These are phyloP conservation scores for Aspergillus steynii DNA, from an alignment of 495 filamentous ascomycete species.

Conservation along the genomic window DNA sequence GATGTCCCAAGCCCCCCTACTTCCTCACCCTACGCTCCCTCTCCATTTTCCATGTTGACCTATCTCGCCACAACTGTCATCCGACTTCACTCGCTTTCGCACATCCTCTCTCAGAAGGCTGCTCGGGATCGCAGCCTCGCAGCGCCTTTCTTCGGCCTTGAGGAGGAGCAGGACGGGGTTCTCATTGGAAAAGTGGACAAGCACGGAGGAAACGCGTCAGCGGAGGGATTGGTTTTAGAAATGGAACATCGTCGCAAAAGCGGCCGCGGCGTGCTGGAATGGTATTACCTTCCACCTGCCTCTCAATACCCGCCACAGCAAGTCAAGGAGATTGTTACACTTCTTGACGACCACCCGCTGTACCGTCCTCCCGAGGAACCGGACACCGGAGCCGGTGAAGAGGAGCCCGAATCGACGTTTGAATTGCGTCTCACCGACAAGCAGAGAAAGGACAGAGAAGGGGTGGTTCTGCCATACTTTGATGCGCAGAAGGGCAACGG, in stretches of 20 bases:
- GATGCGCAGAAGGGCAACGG: constrained; percentile 84
- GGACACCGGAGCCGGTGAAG: constrained; percentile 33
- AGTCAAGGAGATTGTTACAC: constrained; percentile 54
- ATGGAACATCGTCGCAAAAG: constrained; percentile 83
- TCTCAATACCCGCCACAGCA: constrained; percentile 35
- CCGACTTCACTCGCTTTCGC: constrained; percentile 62
- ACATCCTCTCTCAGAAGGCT: constrained; percentile 64
- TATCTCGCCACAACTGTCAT: constrained; percentile 71
- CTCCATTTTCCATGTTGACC: constrained; percentile 59
- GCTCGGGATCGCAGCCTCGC: constrained; percentile 68
- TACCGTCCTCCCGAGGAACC: constrained; percentile 54
- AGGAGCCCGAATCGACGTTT: constrained; percentile 72
- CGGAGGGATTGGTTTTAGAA: constrained; percentile 69
- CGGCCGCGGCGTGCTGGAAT: constrained; percentile 74
- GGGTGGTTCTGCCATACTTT: constrained; percentile 89
- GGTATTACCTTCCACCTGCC: constrained; percentile 65
- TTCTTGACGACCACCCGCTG: constrained; percentile 76
- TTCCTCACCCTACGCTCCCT: constrained; percentile 62
- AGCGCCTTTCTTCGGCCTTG: constrained; percentile 74
- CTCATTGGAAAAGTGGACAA: constrained; percentile 55
- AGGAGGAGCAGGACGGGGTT: constrained; percentile 72
- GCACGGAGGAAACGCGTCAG: constrained; percentile 44
- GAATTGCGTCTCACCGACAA: constrained; percentile 85
- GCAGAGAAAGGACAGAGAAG: constrained; percentile 80
- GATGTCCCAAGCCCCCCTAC: constrained; percentile 53